phyloP scores from a whole-genome alignment of 129 eudicot species.

The Helichrysum umbraculigerum region DNA sequence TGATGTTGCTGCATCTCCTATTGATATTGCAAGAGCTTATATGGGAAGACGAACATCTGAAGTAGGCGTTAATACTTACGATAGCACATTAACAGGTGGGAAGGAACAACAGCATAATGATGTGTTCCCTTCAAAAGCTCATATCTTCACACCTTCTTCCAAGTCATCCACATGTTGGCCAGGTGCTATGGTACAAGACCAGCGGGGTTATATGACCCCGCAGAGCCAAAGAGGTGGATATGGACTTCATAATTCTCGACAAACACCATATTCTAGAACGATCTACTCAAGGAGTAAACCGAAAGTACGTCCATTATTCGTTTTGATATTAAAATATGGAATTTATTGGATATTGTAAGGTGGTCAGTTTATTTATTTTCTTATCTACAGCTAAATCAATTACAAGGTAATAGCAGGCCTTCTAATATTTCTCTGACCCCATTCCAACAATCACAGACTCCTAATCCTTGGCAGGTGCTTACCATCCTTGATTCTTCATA shows the following conservation, averaged over 20 bases:
- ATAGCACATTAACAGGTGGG: conserved; percentile 34
- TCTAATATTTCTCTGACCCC: conserved; percentile 39
- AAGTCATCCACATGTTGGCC: conserved; percentile 84
- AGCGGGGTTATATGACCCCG: conserved; percentile 63
- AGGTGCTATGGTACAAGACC: conserved; percentile 74
- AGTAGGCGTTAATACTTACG: conserved; percentile 46
- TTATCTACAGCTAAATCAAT: conserved; percentile 45
- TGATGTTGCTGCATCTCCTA: conserved; percentile 75
- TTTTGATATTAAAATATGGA: background rate
- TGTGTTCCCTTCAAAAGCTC: conserved; percentile 41
- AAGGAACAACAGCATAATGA: conserved; percentile 36
- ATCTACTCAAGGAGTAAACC: conserved; percentile 52
- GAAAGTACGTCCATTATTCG: conserved; percentile 42
- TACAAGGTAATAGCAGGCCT: conserved; percentile 44
- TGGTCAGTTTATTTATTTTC: conserved; percentile 6
- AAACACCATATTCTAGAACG: conserved; percentile 91
- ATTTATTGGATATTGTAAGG: background rate
- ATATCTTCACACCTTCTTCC: conserved; percentile 51
- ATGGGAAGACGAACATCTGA: conserved; percentile 76
- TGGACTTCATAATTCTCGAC: conserved; percentile 55
- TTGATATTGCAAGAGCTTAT: conserved; percentile 89
- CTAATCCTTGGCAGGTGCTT: conserved; percentile 60
- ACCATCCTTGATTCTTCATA: background rate
- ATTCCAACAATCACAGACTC: conserved; percentile 56
- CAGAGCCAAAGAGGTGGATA: conserved; percentile 62